Conservation (phyloP, 2,329 filamentous ascomycete genomes). For the Aspergillus pseudotamarii region DNA sequence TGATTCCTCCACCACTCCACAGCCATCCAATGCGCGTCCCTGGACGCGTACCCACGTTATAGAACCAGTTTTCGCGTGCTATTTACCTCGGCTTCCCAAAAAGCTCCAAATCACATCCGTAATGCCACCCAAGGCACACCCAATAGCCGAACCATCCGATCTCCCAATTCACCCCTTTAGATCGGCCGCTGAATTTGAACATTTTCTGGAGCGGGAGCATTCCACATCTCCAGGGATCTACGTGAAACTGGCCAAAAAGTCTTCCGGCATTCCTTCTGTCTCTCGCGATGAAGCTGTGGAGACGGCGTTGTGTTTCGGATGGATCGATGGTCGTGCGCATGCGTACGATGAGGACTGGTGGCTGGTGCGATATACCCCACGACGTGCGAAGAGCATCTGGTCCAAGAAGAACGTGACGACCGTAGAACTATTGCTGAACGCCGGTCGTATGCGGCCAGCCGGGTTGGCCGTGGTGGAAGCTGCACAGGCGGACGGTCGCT, state of each 20-base stretch:
- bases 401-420: slow-evolving; percentile 62
- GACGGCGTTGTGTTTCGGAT: slow-evolving; percentile 62
- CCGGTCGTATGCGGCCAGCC: slow-evolving; percentile 53
- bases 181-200: slow-evolving; percentile 34
- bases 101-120: not conserved
- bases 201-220: slow-evolving; percentile 47
- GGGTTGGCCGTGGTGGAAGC: slow-evolving; percentile 57
- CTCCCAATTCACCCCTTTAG: slow-evolving; percentile 33
- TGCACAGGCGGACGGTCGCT: slow-evolving; percentile 61
- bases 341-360: slow-evolving; percentile 52
- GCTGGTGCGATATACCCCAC: slow-evolving; percentile 62
- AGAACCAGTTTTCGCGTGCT: not conserved
- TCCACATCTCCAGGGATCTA: slow-evolving; percentile 45
- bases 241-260: slow-evolving; percentile 55
- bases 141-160: slow-evolving; percentile 16
- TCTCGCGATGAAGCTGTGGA: slow-evolving; percentile 56
- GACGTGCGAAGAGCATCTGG: slow-evolving; percentile 59
- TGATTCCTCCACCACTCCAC: not conserved
- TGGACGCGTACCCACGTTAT: not conserved
- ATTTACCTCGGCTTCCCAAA: not conserved
- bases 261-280: slow-evolving; percentile 47
- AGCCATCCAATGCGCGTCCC: not conserved
- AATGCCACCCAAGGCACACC: not conserved
- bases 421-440: slow-evolving; percentile 47
- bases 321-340: slow-evolving; percentile 63